Evolutionary conservation across 1,284 basidiomycete species (phyloP), one percentile per base, ranked within the genome.

Genomic region (Ganoderma lucidum): DNA sequence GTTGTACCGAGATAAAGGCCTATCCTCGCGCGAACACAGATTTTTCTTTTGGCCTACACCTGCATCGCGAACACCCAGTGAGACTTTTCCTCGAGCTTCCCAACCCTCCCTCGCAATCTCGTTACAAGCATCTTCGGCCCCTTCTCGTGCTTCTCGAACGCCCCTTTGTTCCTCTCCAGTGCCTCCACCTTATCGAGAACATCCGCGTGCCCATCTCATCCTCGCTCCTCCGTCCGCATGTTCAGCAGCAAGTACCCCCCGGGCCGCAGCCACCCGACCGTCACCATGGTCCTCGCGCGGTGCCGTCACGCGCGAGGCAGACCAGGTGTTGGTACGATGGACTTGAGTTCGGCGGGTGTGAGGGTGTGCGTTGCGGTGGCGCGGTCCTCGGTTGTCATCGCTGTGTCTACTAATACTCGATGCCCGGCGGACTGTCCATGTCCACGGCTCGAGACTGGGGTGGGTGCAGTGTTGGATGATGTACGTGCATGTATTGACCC

Each of bases 51-150:
- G 4, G 23, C 8, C 59, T 53, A 44, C 59, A 30, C 59, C 12
- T 42, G 30, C 41, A 28, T 10, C 28, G 59, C 59, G 41, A 61
- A 61, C 23, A 61, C 14, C 59, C 41, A 61, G 39, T 61, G 59
- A n/a, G 39, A 61, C 23, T 23, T 44, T n/a, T 61, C 59, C 41
- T 61, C 59, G 19, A 61, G 42, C 14, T 10, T 17, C 58, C 39
- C 23, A 5, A 61, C 59, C 41, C 59, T 44, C 59, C 37, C 14
- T 41, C 23, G 59, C 28, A 10, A 61, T 14, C 23, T 61, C 41
- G 28, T 61, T 39, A 12, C 39, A 10, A 61, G 59, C 2, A 61
- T 61, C 59, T 42, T 61, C 59, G 42, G 14, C 23, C 59, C 59
- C 59, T 42, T 60, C 39, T 37, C 59, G 23, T 42, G 23, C 37